A percentile compares a stretch with the other conserved stretches of the same genome.
These are phyloP conservation scores for Volvox reticuliferus DNA, from an alignment of 139 green algal genomes.

Conservation along the genomic window DNA sequence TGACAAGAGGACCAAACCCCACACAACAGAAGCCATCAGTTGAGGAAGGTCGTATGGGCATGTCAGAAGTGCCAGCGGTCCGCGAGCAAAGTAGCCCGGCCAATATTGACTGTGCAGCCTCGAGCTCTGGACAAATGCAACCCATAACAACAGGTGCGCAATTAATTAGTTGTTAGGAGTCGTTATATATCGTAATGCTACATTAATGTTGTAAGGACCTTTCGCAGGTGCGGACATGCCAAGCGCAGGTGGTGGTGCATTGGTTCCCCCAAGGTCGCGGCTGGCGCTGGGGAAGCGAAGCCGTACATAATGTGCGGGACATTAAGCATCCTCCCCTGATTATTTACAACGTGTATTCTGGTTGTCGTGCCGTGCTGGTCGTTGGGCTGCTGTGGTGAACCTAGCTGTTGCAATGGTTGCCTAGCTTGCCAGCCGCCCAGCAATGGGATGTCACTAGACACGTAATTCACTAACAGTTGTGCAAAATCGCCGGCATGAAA, in stretches of 20 bases:
- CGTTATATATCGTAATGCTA: too few species aligned
- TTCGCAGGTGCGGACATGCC: too few species aligned
- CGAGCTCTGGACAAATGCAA: background rate
- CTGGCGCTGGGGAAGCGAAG: constrained; percentile 14
- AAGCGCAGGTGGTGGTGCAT: too few species aligned
- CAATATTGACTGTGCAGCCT: background rate
- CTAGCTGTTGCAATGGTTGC: background rate
- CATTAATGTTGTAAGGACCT: too few species aligned
- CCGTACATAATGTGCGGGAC: background rate
- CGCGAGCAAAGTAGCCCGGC: background rate
- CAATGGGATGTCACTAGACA: background rate
- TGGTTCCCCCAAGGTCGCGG: background rate
- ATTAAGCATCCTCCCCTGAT: background rate
- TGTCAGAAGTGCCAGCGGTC: background rate
- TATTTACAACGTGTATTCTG: background rate
- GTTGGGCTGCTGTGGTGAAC: background rate
- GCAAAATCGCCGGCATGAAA: too few species aligned
- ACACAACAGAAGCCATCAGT: too few species aligned
- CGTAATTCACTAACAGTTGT: too few species aligned
- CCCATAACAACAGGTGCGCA: background rate
- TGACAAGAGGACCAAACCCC: too few species aligned
- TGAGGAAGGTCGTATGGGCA: background rate
- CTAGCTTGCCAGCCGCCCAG: background rate
- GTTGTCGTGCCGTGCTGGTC: background rate
- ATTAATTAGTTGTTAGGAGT: too few species aligned